Base-by-base conservation (phyloP, 352 stramenopile genomes). In the Achlya hypogyna region DNA sequence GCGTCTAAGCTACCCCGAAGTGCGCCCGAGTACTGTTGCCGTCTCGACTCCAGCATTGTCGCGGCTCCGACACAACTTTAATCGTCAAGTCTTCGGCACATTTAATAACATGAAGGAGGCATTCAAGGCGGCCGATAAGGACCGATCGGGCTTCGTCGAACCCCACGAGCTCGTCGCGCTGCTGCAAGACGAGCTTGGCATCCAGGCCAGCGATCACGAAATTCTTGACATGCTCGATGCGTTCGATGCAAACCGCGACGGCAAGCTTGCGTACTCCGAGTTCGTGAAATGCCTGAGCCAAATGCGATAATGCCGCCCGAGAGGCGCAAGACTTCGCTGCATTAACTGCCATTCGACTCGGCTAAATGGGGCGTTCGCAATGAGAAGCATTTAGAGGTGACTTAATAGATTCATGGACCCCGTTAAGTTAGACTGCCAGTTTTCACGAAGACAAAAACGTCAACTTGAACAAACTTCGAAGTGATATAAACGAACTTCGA, bases 81-180 rank as follows among this genome's bases (percentile, higher is more conserved):
- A 43, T 12, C 60, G 47, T 5, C 60, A 67, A 34, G 25, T 67
- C n/a, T 67, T 67, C 59, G 51, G 60, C 12, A 49, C 51, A 1
- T 67, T 58, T 22, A 67, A 25, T 12, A 67, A 49, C 60, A 67
- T 67, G 60, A 67, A 67, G 34, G 60, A 67, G n/a, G 60, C 60
- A 22, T 67, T 67, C 51, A 67, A 67, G 49, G 60, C 60, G 16
- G 60, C 60, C 4, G 60, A 67, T n/a, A 51, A 49, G 12, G 60
- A 67, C 35, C 38, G 51, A 9, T 67, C 60, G 8, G 60, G 60
- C 12, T 67, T 45, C 42, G 49, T 67, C 12, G 60, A 67, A 34
- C 47, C 51, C 20, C 10, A 8, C 25, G 60, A 67, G 32, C 51
- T 67, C 47, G 18, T 40, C 1, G n/a, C 18, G 28, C 47, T 67